Percentiles rank a stretch among this genome's conserved stretches.
These are phyloP conservation scores for Rhodamnia argentea DNA, from an alignment of 345 rosid species.

Conservation along the genomic window DNA sequence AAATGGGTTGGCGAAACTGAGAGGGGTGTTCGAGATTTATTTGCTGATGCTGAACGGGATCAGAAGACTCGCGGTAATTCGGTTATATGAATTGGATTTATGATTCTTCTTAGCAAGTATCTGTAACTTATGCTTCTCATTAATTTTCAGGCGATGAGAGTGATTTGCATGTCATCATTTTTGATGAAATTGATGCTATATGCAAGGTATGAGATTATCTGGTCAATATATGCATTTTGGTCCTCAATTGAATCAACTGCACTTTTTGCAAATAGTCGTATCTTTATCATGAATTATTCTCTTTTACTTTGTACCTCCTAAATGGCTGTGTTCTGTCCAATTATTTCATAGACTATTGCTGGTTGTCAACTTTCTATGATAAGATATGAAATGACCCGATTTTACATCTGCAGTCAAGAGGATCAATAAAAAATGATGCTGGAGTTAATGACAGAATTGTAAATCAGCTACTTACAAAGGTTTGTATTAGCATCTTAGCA, in stretches of 20 bases:
- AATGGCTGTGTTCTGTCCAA: not conserved
- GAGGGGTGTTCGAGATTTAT: constrained; percentile 88
- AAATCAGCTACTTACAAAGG: constrained; percentile 97
- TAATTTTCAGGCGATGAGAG: constrained; percentile 77
- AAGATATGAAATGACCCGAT: not conserved
- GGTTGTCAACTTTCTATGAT: not conserved
- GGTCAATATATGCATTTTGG: not conserved
- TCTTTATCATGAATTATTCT: not conserved
- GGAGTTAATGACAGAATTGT: constrained; percentile 99
- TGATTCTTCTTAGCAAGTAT: not conserved
- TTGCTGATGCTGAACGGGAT: constrained; percentile 98
- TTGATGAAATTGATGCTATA: constrained; percentile 99
- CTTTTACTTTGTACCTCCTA: not conserved
- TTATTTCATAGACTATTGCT: not conserved
- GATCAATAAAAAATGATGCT: constrained; percentile 94
- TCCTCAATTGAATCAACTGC: not conserved
- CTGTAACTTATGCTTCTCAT: not conserved
- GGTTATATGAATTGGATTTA: not conserved
- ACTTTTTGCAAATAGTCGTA: not conserved
- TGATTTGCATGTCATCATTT: constrained; percentile 93
- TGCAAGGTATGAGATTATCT: constrained; percentile 66
- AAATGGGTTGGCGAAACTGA: constrained; percentile 99
- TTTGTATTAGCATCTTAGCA: constrained; percentile 3
- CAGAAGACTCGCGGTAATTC: constrained; percentile 68
- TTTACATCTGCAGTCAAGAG: constrained; percentile 63